Base-by-base conservation (phyloP, 768 basidiomycete genomes). In the Hygrophoropsis aurantiaca region DNA sequence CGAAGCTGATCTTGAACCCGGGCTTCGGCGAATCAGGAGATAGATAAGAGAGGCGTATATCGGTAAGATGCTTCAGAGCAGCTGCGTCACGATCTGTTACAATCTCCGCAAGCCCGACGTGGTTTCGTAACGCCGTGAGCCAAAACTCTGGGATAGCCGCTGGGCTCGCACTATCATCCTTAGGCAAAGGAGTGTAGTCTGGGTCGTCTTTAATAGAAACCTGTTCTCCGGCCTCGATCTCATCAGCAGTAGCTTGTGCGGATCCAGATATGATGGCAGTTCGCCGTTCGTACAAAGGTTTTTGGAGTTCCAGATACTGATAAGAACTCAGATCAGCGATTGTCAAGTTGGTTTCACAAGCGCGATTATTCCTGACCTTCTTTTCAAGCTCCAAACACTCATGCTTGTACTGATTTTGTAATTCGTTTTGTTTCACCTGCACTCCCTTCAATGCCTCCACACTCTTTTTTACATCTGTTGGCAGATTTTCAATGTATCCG, bases 351-450 rank as follows among this genome's bases (percentile, higher is more conserved):
- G 19, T 35, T 34, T 57, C 23, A n/a, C n/a, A n/a, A n/a, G n/a
- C n/a, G n/a, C n/a, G n/a, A n/a, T n/a, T n/a, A n/a, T n/a, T n/a
- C n/a, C 79, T 43, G 55, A 90, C 93, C 78, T 95, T 97, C 74
- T 94, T 91, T 77, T 98, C 94, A 46, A 98, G 78, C 68, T 94
- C 91, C 38, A 97, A 75, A 60, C 94, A 91, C 67, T 97, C 95
- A 62, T 85, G 81, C 70, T 97, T 97, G 77, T 94, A 66, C 76
- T 93, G 81, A 58, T 87, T 87, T 65, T 97, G 92, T 36, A 97
- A 78, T 58, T 91, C 86, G 55, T 85, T 82, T 68, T 97, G 93
- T 72, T 92, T 85, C 58, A 82, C 82, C 69, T 97, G 95, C 36
- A 99, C 78, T 43, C 94, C 95, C 67, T 97, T 95, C 62, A 99